Conservation (phyloP, 2,329 filamentous ascomycete genomes). For the Fusarium pilosicola region DNA sequence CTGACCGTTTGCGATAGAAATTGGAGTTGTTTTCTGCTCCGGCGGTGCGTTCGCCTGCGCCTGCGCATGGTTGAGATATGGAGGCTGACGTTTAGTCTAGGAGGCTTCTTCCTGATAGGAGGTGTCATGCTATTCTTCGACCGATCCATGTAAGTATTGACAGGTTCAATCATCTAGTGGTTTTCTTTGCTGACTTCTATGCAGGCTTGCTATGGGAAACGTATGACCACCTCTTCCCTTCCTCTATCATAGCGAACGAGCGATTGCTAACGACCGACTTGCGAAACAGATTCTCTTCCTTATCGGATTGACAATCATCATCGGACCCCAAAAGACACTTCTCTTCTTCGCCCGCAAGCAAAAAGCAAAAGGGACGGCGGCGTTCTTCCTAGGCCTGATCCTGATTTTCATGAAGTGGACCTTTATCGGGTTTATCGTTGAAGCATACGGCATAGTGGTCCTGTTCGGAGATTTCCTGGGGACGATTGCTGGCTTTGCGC, state of each 20-base stretch:
- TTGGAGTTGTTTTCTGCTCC: conserved; percentile 97
- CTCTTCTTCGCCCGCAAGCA: conserved; percentile 94
- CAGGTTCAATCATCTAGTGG: conserved; percentile 41
- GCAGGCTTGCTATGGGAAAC: conserved; percentile 96
- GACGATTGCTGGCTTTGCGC: conserved; percentile 88
- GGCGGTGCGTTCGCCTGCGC: conserved; percentile 76
- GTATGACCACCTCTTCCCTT: conserved; percentile 59
- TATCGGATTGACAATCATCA: conserved; percentile 94
- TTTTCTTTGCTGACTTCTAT: conserved; percentile 88
- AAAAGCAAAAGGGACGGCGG: conserved; percentile 90
- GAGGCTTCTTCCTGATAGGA: conserved; percentile 92
- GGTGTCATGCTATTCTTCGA: conserved; percentile 98
- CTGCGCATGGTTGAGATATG: conserved; percentile 32
- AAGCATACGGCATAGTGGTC: conserved; percentile 91
- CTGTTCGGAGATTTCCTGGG: conserved; percentile 97
- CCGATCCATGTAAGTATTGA: conserved; percentile 79
- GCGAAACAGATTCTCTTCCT: conserved; percentile 88
- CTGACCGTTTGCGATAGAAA: conserved; percentile 70
- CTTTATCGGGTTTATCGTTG: conserved; percentile 87
- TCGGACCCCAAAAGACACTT: conserved; percentile 89
- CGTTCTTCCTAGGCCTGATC: conserved; percentile 83
- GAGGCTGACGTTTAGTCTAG: conserved; percentile 57
- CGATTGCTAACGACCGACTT: conserved; percentile 15
- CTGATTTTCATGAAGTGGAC: conserved; percentile 93
- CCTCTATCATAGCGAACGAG: conserved; percentile 20